Base-by-base conservation (phyloP, 2,329 filamentous ascomycete species). In the Ophiocordyceps sinensis region DNA sequence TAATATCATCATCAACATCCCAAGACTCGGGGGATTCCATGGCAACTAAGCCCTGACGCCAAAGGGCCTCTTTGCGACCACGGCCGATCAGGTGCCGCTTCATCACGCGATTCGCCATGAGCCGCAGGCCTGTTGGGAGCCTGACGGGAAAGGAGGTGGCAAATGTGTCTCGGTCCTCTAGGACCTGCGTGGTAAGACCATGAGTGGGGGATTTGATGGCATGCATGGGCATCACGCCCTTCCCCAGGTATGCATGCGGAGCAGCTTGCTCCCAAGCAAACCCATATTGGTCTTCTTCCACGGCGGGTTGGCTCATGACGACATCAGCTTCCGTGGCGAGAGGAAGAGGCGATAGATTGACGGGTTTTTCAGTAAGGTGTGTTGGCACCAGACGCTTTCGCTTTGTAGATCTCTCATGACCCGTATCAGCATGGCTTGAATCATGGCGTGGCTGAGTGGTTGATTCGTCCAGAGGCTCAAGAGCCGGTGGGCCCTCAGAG, bases 61-160 rank as follows among this genome's bases (percentile, higher is more conserved):
- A 34, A 7, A 42, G 38, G 13, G 40, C 43, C 35, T 49, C 47
- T 14, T 36, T 45, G 12, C 41, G 45, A 34, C 48, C 47, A 29
- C 58, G 60, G n/a, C 46, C 51, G 0, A 42, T 30, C 7, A 75
- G 51, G 26, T 66, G 57, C 23, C 55, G 56, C 45, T 59, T 66
- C 47, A 73, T 61, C 1, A 55, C 49, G 5, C 49, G 54, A 41
- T 66, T 50, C 3, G 69, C 63, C 41, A 66, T 70, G 2, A 64
- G 49, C 35, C 66, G 62, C 28, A 62, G 65, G 0, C 69, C 71
- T 5, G 55, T 53, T 2, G 67, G 63, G 1, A 68, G 50, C 2
- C 43, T 41, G 12, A 51, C 53, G 19, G 47, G 49, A 12, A 45
- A 39, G 4, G 49, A 32, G 28, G 49, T 54, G 15, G 45, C 44